Evolutionary conservation across 139 green algal species (phyloP).

Genomic region (Deuterostichococcus epilithicus): DNA sequence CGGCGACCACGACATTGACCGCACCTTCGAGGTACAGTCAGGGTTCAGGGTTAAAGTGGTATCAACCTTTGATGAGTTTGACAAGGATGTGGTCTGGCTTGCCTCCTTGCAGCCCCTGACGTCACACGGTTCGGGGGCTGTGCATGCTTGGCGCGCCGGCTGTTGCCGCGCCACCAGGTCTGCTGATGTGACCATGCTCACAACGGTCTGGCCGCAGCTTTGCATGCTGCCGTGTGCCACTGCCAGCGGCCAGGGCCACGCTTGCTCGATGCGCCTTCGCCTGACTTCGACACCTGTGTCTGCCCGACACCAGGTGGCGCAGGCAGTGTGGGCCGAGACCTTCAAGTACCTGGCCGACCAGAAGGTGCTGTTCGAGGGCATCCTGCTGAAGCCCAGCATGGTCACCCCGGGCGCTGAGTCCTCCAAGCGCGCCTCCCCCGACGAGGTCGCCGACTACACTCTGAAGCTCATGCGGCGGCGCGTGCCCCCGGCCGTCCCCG

Average conservation of each 20-base stretch:
- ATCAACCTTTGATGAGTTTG: no score
- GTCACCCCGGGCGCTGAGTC: constrained; percentile 96
- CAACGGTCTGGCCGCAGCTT: no score
- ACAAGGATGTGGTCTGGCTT: no score
- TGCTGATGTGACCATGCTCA: no score
- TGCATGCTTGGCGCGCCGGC: no score
- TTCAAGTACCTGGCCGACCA: constrained; percentile 99
- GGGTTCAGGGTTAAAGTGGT: no score
- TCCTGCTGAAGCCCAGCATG: constrained; percentile 99
- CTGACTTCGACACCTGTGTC: not conserved
- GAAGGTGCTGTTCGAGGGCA: constrained; percentile 97
- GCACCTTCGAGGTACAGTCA: constrained; percentile 69
- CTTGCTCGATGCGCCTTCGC: no score
- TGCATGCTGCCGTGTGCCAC: no score
- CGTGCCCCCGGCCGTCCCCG: constrained; percentile 95
- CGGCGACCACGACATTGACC: constrained; percentile 87
- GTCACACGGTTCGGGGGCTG: no score
- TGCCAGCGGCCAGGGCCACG: no score
- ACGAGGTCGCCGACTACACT: constrained; percentile 90
- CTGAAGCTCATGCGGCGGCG: constrained; percentile 92
- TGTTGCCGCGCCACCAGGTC: no score
- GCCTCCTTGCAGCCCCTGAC: not conserved
- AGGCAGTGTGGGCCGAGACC: constrained; percentile 90
- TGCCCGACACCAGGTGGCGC: constrained; percentile 62
- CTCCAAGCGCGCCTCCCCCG: constrained; percentile 61